Percentiles rank a stretch among this genome's conserved stretches.
Conservation (phyloP, 2,329 filamentous ascomycete species). For the Coniochaeta hoffmannii region DNA sequence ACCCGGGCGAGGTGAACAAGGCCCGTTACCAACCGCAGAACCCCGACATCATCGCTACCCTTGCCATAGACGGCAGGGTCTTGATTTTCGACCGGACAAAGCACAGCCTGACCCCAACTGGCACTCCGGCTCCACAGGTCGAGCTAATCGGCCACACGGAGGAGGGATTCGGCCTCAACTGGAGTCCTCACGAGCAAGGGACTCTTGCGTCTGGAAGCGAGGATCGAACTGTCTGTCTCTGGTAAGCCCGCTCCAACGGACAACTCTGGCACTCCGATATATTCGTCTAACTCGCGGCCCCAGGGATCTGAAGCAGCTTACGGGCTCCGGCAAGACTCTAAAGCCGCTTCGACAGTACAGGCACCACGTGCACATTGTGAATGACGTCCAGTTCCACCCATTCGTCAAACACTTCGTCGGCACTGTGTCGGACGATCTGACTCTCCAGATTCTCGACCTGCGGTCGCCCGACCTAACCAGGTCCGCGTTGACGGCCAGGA, state of each 20-base stretch:
- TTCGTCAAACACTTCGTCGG: conserved; percentile 79
- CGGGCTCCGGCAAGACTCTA: conserved; percentile 61
- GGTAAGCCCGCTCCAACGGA: conserved; percentile 49
- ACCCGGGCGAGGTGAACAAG: conserved; percentile 97
- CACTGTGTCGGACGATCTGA: conserved; percentile 91
- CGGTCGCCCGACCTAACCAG: conserved; percentile 59
- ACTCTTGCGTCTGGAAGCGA: conserved; percentile 85
- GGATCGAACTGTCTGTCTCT: conserved; percentile 84
- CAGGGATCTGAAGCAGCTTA: conserved; percentile 75
- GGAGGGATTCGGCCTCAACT: conserved; percentile 88
- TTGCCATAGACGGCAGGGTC: conserved; percentile 79
- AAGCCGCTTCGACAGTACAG: conserved; percentile 70
- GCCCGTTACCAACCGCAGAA: conserved; percentile 97
- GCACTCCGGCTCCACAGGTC: conserved; percentile 71
- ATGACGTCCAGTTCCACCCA: conserved; percentile 94
- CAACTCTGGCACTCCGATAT: neutral
- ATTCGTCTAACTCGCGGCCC: conserved; percentile 1
- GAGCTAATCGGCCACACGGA: conserved; percentile 76
- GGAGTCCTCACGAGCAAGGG: conserved; percentile 80
- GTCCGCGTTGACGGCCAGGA: conserved; percentile 60
- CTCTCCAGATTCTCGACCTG: conserved; percentile 85
- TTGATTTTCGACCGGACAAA: conserved; percentile 96
- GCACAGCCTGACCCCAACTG: conserved; percentile 71
- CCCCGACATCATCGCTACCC: conserved; percentile 89
- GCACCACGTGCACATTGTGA: conserved; percentile 85